phyloP scores from a whole-genome alignment of 495 filamentous ascomycete genomes.

The Massariosphaeria phaeospora region DNA sequence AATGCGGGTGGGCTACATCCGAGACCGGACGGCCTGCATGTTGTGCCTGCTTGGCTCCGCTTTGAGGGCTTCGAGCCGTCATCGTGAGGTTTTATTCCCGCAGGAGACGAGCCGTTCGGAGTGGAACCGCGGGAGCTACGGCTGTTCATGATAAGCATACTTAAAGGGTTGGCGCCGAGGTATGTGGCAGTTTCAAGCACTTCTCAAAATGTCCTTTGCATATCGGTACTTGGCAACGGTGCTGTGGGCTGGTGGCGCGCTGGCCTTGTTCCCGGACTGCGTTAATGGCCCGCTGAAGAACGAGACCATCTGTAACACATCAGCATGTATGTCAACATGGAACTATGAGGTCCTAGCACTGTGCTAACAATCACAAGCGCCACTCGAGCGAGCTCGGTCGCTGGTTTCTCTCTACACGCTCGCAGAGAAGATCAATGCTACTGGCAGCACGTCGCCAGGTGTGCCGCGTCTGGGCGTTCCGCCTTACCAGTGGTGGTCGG shows the following conservation, averaged over 20 bases:
- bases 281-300: conserved; percentile 37
- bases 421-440: conserved; percentile 56
- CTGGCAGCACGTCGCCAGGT: conserved; percentile 50
- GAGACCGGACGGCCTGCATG: background rate
- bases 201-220: background rate
- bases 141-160: background rate
- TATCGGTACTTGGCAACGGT: background rate
- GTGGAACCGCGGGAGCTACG: background rate
- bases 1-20: background rate
- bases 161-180: no score
- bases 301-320: conserved; percentile 45
- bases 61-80: background rate
- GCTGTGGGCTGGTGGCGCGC: background rate
- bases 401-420: conserved; percentile 43
- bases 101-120: background rate
- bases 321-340: conserved; percentile 26
- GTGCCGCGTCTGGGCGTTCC: conserved; percentile 56
- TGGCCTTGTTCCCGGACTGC: conserved; percentile 35
- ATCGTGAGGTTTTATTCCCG: background rate
- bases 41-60: background rate
- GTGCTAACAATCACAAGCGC: conserved; percentile 21
- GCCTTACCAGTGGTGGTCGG: conserved; percentile 50
- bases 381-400: conserved; percentile 41
- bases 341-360: background rate
- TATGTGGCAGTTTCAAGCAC: background rate